These are phyloP conservation scores for Sugiyamaella castrensis DNA, from an alignment of 1,139 yeast genomes.

Conservation along the genomic window DNA sequence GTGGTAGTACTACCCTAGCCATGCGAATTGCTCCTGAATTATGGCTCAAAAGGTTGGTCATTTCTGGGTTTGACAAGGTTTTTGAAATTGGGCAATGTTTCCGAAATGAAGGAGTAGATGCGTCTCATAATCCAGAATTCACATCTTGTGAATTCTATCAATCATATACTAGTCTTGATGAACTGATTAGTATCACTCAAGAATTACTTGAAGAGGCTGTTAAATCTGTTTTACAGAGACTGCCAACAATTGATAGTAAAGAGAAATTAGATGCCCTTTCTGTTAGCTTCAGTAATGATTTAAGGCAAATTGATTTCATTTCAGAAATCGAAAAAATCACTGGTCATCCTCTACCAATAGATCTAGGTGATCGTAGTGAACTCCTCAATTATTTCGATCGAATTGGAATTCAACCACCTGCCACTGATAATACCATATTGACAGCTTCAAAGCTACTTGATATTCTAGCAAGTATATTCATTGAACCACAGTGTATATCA, in stretches of 20 bases:
- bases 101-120: conserved; percentile 89
- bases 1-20: conserved; percentile 39
- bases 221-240: conserved; percentile 15
- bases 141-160: conserved; percentile 92
- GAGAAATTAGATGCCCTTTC: conserved; percentile 12
- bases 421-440: conserved; percentile 7
- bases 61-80: conserved; percentile 80
- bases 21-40: conserved; percentile 91
- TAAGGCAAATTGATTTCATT: conserved; percentile 46
- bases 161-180: conserved; percentile 67
- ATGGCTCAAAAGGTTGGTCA: conserved; percentile 80
- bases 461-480: conserved; percentile 53
- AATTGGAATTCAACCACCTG: conserved; percentile 50
- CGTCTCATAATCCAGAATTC: conserved; percentile 94
- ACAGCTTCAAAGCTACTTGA: conserved; percentile 63
- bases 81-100: conserved; percentile 85
- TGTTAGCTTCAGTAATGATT: conserved; percentile 15
- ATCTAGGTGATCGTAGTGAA: conserved; percentile 31
- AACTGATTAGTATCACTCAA: conserved; percentile 58
- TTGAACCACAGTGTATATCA: conserved; percentile 59
- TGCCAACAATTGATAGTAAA: conserved; percentile 20
- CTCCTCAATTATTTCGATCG: conserved; percentile 35
- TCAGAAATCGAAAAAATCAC: conserved; percentile 48
- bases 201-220: conserved; percentile 15
- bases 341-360: conserved; percentile 42